phyloP scores from a whole-genome alignment of 1,284 basidiomycete species.

The Phylloboletellus chloephorus region DNA sequence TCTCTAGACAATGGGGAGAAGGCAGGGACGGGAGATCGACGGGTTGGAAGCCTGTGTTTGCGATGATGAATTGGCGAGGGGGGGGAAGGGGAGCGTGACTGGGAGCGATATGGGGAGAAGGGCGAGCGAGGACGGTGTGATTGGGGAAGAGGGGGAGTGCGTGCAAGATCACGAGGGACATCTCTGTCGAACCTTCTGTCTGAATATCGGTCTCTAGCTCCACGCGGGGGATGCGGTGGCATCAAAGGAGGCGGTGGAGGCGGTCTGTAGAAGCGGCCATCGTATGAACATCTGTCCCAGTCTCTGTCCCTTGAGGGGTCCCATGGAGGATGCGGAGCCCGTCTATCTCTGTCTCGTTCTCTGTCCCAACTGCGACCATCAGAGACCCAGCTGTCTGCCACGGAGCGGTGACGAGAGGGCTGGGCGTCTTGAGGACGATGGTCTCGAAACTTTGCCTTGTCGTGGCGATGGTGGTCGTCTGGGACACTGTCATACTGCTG shows the following conservation, averaged over 20 bases:
- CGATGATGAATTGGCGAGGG: constrained; percentile 33
- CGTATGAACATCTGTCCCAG: constrained; percentile 22
- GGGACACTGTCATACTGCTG: constrained; percentile 40
- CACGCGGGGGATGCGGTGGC: constrained; percentile 14
- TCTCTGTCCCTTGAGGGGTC: constrained; percentile 22
- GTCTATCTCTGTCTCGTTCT: constrained; percentile 25
- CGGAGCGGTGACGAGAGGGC: constrained; percentile 16
- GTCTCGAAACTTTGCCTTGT: constrained; percentile 27
- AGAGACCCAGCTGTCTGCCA: constrained; percentile 30
- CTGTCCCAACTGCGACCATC: constrained; percentile 22
- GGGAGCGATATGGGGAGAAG: constrained; percentile 17
- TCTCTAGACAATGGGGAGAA: constrained; percentile 36
- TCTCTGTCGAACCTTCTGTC: constrained; percentile 25
- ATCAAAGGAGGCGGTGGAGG: constrained; percentile 8
- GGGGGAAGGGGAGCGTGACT: constrained; percentile 26
- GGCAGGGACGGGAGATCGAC: constrained; percentile 33
- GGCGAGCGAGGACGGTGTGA: constrained; percentile 27
- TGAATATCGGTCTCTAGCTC: constrained; percentile 22
- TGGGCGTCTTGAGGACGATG: constrained; percentile 19
- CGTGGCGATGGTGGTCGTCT: constrained; percentile 41
- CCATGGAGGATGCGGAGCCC: constrained; percentile 17
- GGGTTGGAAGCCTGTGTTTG: constrained; percentile 42
- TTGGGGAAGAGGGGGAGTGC: constrained; percentile 30
- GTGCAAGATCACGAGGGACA: constrained; percentile 24
- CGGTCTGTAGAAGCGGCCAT: constrained; percentile 20